Evolutionary conservation across 495 filamentous ascomycete species (phyloP), one percentile per base, ranked within the genome.

Genomic region (Hyphodiscus hymeniophilus): DNA sequence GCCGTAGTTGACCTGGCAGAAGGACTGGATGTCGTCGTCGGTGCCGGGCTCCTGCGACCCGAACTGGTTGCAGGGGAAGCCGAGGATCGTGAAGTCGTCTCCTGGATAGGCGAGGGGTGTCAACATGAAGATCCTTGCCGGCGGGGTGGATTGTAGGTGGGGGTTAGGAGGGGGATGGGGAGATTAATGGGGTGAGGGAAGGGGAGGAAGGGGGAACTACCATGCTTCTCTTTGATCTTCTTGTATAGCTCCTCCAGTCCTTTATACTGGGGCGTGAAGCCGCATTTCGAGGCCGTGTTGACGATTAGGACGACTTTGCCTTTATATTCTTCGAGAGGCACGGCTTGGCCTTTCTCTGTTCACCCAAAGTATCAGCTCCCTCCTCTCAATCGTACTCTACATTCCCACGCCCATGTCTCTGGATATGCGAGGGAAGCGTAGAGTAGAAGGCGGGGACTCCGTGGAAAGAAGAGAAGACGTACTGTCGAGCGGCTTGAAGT

Each of bases 51-150:
- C 94, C 63, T 97, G 94, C 52, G 63, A 63, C 61, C 81, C 84
- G 72, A 99, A 99, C 67, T 99, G 92, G 74, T 96, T 97, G 80
- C 91, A 96, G 46, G 92, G 92, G 73, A 99, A 96, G 56, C 91
- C 92, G 57, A 99, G 74, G 65, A 99, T 79, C 54, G 73, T 68
- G 68, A 98, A 91, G 55, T 86, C 74, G 38, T 87, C 76, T 12
- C 48, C 48, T 48, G 34, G 2, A 33, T 12, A 28, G 13, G 21
- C 1, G 26, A 23, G 3, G 2, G 13, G 38, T 40, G n/a, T n/a
- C n/a, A n/a, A n/a, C n/a, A n/a, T n/a, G n/a, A n/a, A n/a, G n/a
- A n/a, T n/a, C n/a, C n/a, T n/a, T n/a, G n/a, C n/a, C n/a, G n/a
- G n/a, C n/a, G 6, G 33, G 33, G 33, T n/a, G 12, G 16, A 17